Base-by-base conservation (phyloP, 371 early-diverging fungal genomes). In the Lichtheimia ramosa region DNA sequence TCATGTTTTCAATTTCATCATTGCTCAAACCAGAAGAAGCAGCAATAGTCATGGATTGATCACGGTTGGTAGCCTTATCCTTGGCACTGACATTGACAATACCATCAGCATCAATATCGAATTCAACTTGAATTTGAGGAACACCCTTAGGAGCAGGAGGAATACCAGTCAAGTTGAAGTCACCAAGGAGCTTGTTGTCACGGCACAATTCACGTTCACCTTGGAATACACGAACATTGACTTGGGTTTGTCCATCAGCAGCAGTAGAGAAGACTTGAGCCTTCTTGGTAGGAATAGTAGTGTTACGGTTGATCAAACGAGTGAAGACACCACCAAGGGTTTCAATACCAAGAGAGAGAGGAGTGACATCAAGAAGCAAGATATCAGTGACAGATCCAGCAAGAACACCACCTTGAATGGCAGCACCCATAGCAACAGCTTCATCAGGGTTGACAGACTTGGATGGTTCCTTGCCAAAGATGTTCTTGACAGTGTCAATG, bases 181-280 rank as follows among this genome's bases (percentile, higher is more conserved):
- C 91, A 57, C 99, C 99, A 54, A 99, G 82, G 41, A 96, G 81
- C 82, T 98, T 97, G 89, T 99, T 99, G 84, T 99, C 96, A 55
- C 88, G 86, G 54, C 93, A 93, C 41, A 98, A 84, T 73, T 96
- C 94, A 83, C 99, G 92, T 85, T 99, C 99, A 65, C 99, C 99
- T 80, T 99, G 99, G 90, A 89, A 99, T 41, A 99, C 96, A 74
- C 88, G 91, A 72, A 99, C 96, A 63, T 95, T 93, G 56, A 99
- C 99, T 59, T 94, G 92, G 25, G 96, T 96, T 79, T 99, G 99
- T 23, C 96, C 96, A 77, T 99, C 99, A 54, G 98, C 98, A 12
- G 99, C 98, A 18, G 99, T 99, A 57, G 99, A 97, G 89, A 99
- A 99, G 56, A 91, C 88, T 77, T 99, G 98, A n/a, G 95, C 89